Evolutionary conservation across 208 protist species (phyloP), one percentile per base, ranked within the genome.

Genomic region (Trypanosoma brucei): DNA sequence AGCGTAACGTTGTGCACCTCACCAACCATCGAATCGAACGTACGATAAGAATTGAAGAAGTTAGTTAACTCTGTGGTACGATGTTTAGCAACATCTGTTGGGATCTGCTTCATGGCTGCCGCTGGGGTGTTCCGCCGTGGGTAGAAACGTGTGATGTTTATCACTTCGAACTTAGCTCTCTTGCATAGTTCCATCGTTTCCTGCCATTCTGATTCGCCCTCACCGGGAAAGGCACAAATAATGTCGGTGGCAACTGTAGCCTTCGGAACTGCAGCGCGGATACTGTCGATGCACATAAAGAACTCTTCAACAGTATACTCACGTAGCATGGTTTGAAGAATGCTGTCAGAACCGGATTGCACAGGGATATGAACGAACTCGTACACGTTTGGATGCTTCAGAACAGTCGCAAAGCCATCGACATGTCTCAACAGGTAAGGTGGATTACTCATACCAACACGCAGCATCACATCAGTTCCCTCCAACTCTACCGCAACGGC

Each of bases 61-160:
- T 70, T 37, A 38, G 79, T 86, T 3, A 81, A 49, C 33, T 74
- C 62, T 6, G 52, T 11, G 5, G 69, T 79, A 8, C 79, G 72
- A 31, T 70, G 58, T 61, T 83, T 84, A 22, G 62, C 69, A 13
- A 74, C 59, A 14, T 67, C 55, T 11, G 79, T 78, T n/a, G 55
- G 45, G 8, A 90, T 61, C 13, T 70, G 60, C 50, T 77, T 53
- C 86, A 95, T 93, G 0, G 55, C 42, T 3, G 87, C 85, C 4
- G 90, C 90, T 13, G 86, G 84, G n/a, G 90, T 96, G 49, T 87
- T 88, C 2, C 76, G 80, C 2, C 91, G 74, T 14, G 91, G 78
- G 65, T 95, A 96, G 70, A 94, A 96, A 55, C 92, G 83, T 8
- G 89, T 88, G 50, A 96, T 93, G 70, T 96, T 88, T 3, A 96